Conservation (phyloP, 345 rosid species). For the Eucalyptus regnans region DNA sequence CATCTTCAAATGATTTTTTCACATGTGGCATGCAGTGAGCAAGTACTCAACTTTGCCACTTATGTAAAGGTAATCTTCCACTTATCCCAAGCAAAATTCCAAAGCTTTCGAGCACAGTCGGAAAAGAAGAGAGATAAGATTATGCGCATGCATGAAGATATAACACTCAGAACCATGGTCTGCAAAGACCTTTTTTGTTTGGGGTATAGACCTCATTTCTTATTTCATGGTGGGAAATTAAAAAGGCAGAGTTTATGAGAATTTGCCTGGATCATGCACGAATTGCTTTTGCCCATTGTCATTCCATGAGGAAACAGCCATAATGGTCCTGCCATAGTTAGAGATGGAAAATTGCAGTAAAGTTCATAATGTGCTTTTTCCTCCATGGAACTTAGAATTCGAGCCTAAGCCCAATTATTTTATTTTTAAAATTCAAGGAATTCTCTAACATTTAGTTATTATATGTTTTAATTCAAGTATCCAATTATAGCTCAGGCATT, state of each 20-base stretch:
- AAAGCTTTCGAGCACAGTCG: background rate
- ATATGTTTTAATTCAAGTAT: background rate
- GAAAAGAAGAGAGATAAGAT: background rate
- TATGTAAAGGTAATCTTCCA: background rate
- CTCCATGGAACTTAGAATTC: background rate
- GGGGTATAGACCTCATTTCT: background rate
- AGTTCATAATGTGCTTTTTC: background rate
- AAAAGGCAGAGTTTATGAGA: background rate
- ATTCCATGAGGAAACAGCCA: constrained; percentile 99
- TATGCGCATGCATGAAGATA: background rate
- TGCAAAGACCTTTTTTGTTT: background rate
- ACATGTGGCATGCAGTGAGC: background rate
- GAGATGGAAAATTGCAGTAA: background rate
- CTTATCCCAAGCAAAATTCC: background rate
- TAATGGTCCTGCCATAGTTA: constrained; percentile 58
- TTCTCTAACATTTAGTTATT: background rate
- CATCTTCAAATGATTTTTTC: background rate
- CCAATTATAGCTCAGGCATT: background rate
- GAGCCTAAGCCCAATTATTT: background rate
- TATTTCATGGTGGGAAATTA: background rate
- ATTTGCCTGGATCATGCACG: constrained; percentile 90
- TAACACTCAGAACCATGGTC: background rate
- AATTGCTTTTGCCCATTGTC: constrained; percentile 99
- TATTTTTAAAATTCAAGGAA: background rate
- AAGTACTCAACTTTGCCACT: background rate